phyloP scores from a whole-genome alignment of 345 rosid genomes.

The Anacardium occidentale region DNA sequence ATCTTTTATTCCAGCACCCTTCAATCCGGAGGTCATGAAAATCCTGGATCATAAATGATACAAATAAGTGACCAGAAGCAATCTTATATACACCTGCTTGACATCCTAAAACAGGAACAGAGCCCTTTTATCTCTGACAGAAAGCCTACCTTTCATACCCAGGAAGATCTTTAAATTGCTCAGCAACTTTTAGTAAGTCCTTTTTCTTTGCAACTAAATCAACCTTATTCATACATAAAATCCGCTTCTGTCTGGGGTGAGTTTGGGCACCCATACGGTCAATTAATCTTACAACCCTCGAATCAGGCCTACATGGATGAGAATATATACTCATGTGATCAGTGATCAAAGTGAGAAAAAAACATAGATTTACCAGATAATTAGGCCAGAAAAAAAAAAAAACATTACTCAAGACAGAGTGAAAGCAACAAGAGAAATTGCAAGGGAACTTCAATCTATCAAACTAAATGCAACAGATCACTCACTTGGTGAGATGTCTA shows the following conservation, averaged over 20 bases:
- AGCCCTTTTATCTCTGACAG: neutral
- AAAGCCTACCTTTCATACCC: slow-evolving; percentile 70
- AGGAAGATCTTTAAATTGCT: slow-evolving; percentile 77
- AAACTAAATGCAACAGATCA: slow-evolving; percentile 17
- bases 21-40: slow-evolving; percentile 85
- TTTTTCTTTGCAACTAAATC: slow-evolving; percentile 81
- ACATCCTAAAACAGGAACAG: slow-evolving; percentile 5
- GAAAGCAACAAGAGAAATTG: slow-evolving; percentile 1
- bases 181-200: slow-evolving; percentile 65
- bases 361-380: neutral
- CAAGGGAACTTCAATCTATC: neutral
- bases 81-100: slow-evolving; percentile 6
- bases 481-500: slow-evolving; percentile 82
- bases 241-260: slow-evolving; percentile 65
- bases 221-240: slow-evolving; percentile 90
- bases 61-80: slow-evolving; percentile 4
- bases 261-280: slow-evolving; percentile 62
- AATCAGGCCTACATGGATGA: slow-evolving; percentile 59
- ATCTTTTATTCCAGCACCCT: slow-evolving; percentile 80
- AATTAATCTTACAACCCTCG: slow-evolving; percentile 73
- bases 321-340: neutral
- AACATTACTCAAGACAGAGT: neutral
- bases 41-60: slow-evolving; percentile 42
- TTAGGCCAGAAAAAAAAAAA: neutral
- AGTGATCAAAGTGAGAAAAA: neutral